Conservation (phyloP, 208 protist species). For the Angomonas deanei region DNA sequence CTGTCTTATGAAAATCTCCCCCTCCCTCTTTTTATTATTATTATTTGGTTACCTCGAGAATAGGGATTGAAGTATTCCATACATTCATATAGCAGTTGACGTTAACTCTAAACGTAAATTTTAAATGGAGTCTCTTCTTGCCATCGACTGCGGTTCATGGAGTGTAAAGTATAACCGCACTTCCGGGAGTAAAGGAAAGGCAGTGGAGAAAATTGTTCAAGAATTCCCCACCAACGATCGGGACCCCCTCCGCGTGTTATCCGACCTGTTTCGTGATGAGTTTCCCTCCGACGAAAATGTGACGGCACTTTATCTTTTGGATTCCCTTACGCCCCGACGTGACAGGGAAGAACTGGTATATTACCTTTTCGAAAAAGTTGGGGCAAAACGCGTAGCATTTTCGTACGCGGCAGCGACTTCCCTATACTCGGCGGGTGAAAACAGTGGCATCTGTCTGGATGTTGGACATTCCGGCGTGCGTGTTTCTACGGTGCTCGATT, state of each 20-base stretch:
- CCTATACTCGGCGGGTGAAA: constrained; percentile 62
- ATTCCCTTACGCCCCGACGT: constrained; percentile 38
- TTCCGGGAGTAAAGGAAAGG: background rate
- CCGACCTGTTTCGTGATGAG: constrained; percentile 15
- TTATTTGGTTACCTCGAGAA: too few species aligned
- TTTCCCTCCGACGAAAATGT: constrained; percentile 36
- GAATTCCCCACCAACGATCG: background rate
- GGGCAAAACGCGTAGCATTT: constrained; percentile 41
- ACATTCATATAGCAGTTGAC: background rate
- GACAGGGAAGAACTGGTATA: constrained; percentile 54
- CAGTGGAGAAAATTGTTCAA: background rate
- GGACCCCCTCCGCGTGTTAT: background rate
- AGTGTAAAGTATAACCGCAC: background rate
- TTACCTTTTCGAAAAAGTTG: constrained; percentile 56
- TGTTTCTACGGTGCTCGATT: constrained; percentile 42
- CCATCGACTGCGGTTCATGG: background rate
- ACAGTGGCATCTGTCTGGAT: constrained; percentile 62
- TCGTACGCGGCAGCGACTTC: constrained; percentile 42
- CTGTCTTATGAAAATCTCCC: background rate
- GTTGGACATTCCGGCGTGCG: constrained; percentile 61
- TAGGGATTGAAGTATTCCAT: too few species aligned
- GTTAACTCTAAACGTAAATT: too few species aligned
- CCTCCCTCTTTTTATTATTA: background rate
- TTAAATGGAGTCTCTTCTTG: too few species aligned
- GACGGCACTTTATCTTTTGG: constrained; percentile 50